Conservation (phyloP, 768 basidiomycete species). For the Lactifluus subvellereus region DNA sequence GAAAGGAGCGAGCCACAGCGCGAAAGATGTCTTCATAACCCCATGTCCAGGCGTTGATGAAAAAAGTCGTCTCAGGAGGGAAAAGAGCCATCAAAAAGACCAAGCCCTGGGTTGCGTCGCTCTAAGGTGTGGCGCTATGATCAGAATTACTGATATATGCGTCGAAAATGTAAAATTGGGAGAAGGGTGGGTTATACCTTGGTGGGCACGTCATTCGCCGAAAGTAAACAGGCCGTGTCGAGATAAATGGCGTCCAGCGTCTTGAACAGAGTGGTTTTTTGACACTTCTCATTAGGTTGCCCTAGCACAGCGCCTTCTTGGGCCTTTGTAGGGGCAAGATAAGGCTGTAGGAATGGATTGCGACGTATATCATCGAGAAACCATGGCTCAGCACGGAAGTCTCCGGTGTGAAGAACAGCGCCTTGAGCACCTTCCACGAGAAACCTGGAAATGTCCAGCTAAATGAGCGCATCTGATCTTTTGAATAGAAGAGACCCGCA, state of each 20-base stretch:
- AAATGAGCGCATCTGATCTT: not conserved
- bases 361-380: slow-evolving; percentile 61
- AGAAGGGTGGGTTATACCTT: not conserved
- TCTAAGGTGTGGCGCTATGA: slow-evolving; percentile 36
- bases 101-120: slow-evolving; percentile 58
- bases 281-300: not conserved
- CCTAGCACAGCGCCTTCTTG: not conserved
- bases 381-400: slow-evolving; percentile 83
- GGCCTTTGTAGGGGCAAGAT: slow-evolving; percentile 38
- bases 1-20: slow-evolving; percentile 62
- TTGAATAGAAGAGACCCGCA: slow-evolving; percentile 32
- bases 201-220: slow-evolving; percentile 22
- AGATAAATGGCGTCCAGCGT: slow-evolving; percentile 73
- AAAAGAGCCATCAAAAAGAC: slow-evolving; percentile 64
- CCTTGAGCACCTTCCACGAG: slow-evolving; percentile 66
- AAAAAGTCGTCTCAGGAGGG: slow-evolving; percentile 66
- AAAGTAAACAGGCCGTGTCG: slow-evolving; percentile 69
- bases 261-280: slow-evolving; percentile 26
- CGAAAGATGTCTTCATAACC: slow-evolving; percentile 92
- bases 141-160: not conserved
- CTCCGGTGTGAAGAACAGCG: slow-evolving; percentile 86
- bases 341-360: slow-evolving; percentile 70
- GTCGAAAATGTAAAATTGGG: not conserved
- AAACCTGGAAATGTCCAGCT: slow-evolving; percentile 50
- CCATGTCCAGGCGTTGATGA: slow-evolving; percentile 93